Percentiles rank a stretch among this genome's conserved stretches.
Evolutionary conservation across 768 basidiomycete species (phyloP).

Genomic region (Termitomyces eurrhizus): DNA sequence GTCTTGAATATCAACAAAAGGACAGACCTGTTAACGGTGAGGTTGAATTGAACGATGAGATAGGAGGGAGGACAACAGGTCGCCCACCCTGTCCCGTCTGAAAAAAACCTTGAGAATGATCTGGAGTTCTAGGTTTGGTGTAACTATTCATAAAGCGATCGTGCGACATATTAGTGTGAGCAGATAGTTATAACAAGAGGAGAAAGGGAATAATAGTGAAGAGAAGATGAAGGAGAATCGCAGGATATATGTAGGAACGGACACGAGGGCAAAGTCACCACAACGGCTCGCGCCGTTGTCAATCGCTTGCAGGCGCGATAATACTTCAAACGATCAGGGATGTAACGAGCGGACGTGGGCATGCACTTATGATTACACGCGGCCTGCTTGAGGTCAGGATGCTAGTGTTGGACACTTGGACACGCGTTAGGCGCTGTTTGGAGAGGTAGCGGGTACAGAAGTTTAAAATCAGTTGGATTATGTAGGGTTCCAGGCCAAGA

Average conservation of each 20-base stretch:
- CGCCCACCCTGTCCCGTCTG: slow-evolving; percentile 85
- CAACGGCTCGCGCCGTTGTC: slow-evolving; percentile 5
- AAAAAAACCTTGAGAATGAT: slow-evolving; percentile 68
- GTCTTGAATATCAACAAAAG: slow-evolving; percentile 45
- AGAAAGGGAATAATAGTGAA: slow-evolving; percentile 52
- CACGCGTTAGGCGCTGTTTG: slow-evolving; percentile 27
- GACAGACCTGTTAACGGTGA: slow-evolving; percentile 89
- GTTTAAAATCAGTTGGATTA: slow-evolving; percentile 19
- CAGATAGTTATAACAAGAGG: slow-evolving; percentile 55
- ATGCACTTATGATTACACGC: slow-evolving; percentile 43
- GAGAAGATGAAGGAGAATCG: slow-evolving; percentile 41
- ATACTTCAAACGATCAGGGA: slow-evolving; percentile 37
- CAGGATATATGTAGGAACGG: slow-evolving; percentile 42
- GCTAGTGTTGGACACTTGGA: slow-evolving; percentile 12
- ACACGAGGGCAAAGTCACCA: slow-evolving; percentile 21
- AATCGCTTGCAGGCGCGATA: slow-evolving; percentile 31
- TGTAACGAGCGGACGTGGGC: slow-evolving; percentile 35
- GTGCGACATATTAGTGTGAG: slow-evolving; percentile 67
- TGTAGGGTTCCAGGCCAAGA: slow-evolving; percentile 17
- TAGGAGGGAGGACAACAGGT: slow-evolving; percentile 83
- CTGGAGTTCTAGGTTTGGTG: slow-evolving; percentile 68
- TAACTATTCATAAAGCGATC: slow-evolving; percentile 63
- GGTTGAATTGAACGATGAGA: slow-evolving; percentile 82
- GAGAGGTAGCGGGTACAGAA: slow-evolving; percentile 16
- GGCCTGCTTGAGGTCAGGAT: slow-evolving; percentile 40